Evolutionary conservation across 2,329 filamentous ascomycete species (phyloP).

Genomic region (Magnaporthiopsis poae): DNA sequence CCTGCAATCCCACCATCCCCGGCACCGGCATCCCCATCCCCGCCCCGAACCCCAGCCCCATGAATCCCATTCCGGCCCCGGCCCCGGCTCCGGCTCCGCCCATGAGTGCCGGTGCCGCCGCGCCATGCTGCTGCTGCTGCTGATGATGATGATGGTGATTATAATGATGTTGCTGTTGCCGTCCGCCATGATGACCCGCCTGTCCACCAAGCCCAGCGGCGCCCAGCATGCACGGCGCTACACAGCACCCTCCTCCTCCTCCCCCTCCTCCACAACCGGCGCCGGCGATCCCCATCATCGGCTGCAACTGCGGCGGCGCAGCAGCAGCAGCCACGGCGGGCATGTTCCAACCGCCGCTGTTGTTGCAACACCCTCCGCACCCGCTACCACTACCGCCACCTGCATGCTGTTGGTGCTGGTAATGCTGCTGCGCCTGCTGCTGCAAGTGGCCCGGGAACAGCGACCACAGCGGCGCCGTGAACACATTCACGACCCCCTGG

Average conservation of each 20-base stretch:
- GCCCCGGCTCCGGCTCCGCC: neutral
- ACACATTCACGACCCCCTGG: neutral
- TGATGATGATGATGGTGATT: no score
- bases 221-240: neutral
- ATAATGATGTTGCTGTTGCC: neutral
- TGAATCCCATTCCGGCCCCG: slow-evolving; percentile 4
- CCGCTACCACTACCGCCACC: no score
- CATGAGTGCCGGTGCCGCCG: neutral
- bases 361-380: no score
- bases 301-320: neutral
- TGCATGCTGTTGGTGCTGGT: slow-evolving; percentile 5
- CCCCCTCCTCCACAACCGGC: neutral
- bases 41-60: neutral
- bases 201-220: neutral
- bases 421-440: neutral
- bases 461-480: slow-evolving; percentile 5
- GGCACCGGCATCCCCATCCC: neutral
- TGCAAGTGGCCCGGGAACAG: neutral
- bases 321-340: neutral
- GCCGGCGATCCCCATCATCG: neutral
- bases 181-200: no score
- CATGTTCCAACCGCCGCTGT: neutral
- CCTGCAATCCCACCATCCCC: neutral
- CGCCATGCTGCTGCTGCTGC: neutral
- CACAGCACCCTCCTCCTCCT: neutral